These are phyloP conservation scores for Sanghuangporus sanghuang DNA, from an alignment of 1,284 basidiomycete species.

Conservation along the genomic window DNA sequence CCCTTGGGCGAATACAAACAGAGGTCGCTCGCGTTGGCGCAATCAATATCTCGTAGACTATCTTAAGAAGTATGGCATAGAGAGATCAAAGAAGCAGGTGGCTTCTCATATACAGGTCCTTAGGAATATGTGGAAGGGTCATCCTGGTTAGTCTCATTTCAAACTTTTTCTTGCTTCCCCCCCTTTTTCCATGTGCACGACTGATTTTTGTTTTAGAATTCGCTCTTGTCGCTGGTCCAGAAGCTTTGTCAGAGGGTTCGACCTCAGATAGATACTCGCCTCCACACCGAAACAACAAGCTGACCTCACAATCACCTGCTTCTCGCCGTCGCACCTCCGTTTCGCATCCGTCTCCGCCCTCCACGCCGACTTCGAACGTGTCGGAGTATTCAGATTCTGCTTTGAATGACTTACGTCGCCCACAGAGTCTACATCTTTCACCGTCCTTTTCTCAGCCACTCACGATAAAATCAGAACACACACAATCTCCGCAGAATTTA, in stretches of 20 bases:
- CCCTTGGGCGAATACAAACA: slow-evolving; percentile 70
- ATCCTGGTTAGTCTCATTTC: slow-evolving; percentile 45
- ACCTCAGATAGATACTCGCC: slow-evolving; percentile 20
- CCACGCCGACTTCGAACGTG: slow-evolving; percentile 14
- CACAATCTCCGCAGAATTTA: slow-evolving; percentile 3
- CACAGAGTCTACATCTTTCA: slow-evolving; percentile 39
- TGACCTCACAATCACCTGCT: slow-evolving; percentile 10
- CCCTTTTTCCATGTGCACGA: neutral
- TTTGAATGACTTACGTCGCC: slow-evolving; percentile 14
- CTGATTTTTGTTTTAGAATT: slow-evolving; percentile 38
- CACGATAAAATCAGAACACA: slow-evolving; percentile 14
- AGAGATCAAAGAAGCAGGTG: slow-evolving; percentile 75
- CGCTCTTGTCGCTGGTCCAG: slow-evolving; percentile 65
- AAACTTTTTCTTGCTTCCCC: slow-evolving; percentile 5
- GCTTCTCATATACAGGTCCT: slow-evolving; percentile 80
- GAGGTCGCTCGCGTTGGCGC: slow-evolving; percentile 71
- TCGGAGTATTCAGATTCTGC: slow-evolving; percentile 11
- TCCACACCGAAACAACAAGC: slow-evolving; percentile 12
- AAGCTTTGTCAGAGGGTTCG: slow-evolving; percentile 51
- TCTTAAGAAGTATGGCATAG: slow-evolving; percentile 58
- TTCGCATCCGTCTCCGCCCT: slow-evolving; percentile 15
- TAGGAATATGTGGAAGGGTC: slow-evolving; percentile 81
- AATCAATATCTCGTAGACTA: slow-evolving; percentile 81
- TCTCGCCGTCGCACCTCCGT: slow-evolving; percentile 19
- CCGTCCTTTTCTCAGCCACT: slow-evolving; percentile 21